Evolutionary conservation across 345 rosid species (phyloP), one percentile per base, ranked within the genome.

Genomic region (Moricandia moricandioides): DNA sequence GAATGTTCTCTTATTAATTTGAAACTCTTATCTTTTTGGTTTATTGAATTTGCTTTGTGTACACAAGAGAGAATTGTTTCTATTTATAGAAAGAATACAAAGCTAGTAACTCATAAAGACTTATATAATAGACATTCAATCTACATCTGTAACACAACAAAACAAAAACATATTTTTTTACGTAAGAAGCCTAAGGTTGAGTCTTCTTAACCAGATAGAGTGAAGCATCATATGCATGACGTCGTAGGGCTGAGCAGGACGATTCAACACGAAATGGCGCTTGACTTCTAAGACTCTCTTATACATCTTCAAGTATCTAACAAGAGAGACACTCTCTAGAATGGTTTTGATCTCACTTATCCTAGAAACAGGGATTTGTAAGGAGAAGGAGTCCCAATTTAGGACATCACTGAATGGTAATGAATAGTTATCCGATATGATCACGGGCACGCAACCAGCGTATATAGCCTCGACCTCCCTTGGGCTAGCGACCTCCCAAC

Each of bases 161-260:
- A 47, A 7, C 31, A 21, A 21, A 21, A 21, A 21, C 24, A 3
- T 2, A 5, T 7, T 18, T 6, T 73, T 56, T 21, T 21, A 78
- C 37, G 70, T 0, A 45, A 29, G n/a, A 63, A 84, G 55, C 79
- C 74, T 84, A 30, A 86, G 61, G 59, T 89, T 87, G 24, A 89
- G 89, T 72, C 91, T 40, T 47, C 89, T 87, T 6, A 90, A 62
- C 96, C 91, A 90, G 3, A 88, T 64, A 0, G 93, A 90, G 47
- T 87, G 91, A 72, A 90, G 86, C 67, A 85, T 74, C 91, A 88
- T 88, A 75, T 87, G 84, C 67, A 84, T 65, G 24, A 84, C 81
- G 61, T 90, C 91, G 24, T 78, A 88, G 0, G 90, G 90, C 69
- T 83, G 52, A 8, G 89, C 72, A 2, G 90, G 90, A 11, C 89